Evolutionary conservation across 129 eudicot species (phyloP), one percentile per base, ranked within the genome.

Genomic region (Flaveria linearis): DNA sequence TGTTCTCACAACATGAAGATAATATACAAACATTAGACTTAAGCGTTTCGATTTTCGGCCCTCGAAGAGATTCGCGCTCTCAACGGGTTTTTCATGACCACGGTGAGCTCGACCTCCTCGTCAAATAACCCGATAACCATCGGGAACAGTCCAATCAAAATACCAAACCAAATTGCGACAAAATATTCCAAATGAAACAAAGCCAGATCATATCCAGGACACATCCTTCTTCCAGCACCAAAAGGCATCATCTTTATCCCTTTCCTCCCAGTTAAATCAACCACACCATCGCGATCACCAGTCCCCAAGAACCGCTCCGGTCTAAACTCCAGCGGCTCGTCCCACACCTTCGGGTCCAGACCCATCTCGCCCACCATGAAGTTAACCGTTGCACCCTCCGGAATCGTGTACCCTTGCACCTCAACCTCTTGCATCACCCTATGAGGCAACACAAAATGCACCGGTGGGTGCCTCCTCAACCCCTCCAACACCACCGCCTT

Each of bases 211-310:
- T 12, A 77, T 0, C 70, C 81, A 8, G 81, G 81, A 17, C 81
- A 78, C 10, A 78, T 78, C 70, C 81, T 78, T 45, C 81, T 57
- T 56, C 81, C 81, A 1, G 41, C 81, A 43, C 81, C 76, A 78
- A 78, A 69, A 3, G 81, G 70, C 89, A 89, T 89, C 91, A 87
- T 89, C 39, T 87, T 89, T n/a, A 85, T 80, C 83, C 76, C 96
- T 76, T 73, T 75, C 10, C 78, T 81, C 28, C 91, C 84, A 9
- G 74, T 87, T 62, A 89, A 61, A 45, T 89, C 96, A 79, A 85
- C 81, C 71, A 20, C 69, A 1, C 81, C 74, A 42, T 76, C 70
- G n/a, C 65, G 53, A 1, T 78, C 77, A 42, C 70, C 66, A 20
- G 60, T 71, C 46, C 4, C 58, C 76, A 78, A 6, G 8, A 78